Evolutionary conservation across 305 asterid genomes (phyloP), one percentile per base, ranked within the genome.

Genomic region (Fraxinus floribunda): DNA sequence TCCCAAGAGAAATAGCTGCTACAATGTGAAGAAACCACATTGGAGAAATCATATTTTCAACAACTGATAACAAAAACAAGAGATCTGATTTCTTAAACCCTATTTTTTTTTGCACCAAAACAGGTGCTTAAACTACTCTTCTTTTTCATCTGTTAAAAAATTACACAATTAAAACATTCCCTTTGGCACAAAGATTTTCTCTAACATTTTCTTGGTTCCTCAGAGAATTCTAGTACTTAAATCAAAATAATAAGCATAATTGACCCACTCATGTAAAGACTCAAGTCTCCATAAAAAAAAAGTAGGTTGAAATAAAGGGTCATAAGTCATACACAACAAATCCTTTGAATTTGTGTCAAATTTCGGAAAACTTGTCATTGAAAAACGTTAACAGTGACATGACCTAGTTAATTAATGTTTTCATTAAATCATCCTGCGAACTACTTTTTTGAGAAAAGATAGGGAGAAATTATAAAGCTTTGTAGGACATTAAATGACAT

Each of bases 31-130:
- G 80, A 55, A 46, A 78, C 79, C 80, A 83, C 20, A 44, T 80
- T 29, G 10, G 34, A 9, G 73, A 13, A 79, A 44, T 79, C 87
- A 86, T 90, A 16, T 36, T 79, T 38, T 75, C 75, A 52, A 74
- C 49, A 83, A 72, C 36, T 30, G 64, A 52, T 44, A 36, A 32
- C 24, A 75, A 52, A 32, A 64, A 80, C 49, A 78, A 39, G 16
- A 35, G 74, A 66, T 26, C 30, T 26, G 74, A 22, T 66, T 66
- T 16, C 13, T 6, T 5, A 36, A 66, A 32, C 24, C 16, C 60
- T 2, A 38, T 41, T 3, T 39, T 11, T 29, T 76, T 29, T 16
- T 29, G 35, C 22, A 7, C 26, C 38, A 8, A 64, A 82, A 41
- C n/a, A 41, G 52, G 76, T 30, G 16, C 8, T 18, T 6, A 49